phyloP scores from a whole-genome alignment of 108 stramenopile genomes.

The Fragilaria crotonensis region DNA sequence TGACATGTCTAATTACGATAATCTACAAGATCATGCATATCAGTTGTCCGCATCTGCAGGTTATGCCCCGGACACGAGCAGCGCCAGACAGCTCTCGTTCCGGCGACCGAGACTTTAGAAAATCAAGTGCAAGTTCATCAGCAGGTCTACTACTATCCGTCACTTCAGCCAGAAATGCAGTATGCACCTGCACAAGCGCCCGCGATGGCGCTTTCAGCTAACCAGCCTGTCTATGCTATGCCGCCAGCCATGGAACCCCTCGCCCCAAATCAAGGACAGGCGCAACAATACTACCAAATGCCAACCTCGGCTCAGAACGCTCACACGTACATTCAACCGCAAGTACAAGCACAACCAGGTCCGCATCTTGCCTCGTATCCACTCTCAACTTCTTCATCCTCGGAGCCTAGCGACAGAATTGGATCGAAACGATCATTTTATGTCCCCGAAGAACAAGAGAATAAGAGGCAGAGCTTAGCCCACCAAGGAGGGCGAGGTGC shows the following conservation, averaged over 20 bases:
- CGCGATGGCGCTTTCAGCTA: background rate
- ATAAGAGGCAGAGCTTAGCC: too few relatives aligned
- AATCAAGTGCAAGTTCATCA: slow-evolving; percentile 3
- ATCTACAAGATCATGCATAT: slow-evolving; percentile 25
- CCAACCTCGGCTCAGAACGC: background rate
- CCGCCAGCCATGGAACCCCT: background rate
- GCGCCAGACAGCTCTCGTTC: too few relatives aligned
- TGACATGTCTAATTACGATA: slow-evolving; percentile 27
- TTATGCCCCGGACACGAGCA: background rate
- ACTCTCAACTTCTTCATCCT: too few relatives aligned
- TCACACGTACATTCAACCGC: background rate
- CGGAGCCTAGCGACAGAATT: too few relatives aligned
- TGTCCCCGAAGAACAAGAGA: too few relatives aligned
- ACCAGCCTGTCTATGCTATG: background rate
- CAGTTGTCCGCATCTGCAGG: slow-evolving; percentile 36
- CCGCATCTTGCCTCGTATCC: background rate
- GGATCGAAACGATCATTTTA: too few relatives aligned
- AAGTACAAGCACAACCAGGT: background rate
- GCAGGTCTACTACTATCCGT: background rate
- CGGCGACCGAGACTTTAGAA: too few relatives aligned
- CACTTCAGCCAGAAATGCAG: background rate
- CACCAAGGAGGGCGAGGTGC: slow-evolving; percentile 2
- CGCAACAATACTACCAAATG: slow-evolving; percentile 7
- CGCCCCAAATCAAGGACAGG: slow-evolving; percentile 4
- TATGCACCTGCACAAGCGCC: background rate